Evolutionary conservation across 352 stramenopile species (phyloP).

Genomic region (Pythium brachiatum): DNA sequence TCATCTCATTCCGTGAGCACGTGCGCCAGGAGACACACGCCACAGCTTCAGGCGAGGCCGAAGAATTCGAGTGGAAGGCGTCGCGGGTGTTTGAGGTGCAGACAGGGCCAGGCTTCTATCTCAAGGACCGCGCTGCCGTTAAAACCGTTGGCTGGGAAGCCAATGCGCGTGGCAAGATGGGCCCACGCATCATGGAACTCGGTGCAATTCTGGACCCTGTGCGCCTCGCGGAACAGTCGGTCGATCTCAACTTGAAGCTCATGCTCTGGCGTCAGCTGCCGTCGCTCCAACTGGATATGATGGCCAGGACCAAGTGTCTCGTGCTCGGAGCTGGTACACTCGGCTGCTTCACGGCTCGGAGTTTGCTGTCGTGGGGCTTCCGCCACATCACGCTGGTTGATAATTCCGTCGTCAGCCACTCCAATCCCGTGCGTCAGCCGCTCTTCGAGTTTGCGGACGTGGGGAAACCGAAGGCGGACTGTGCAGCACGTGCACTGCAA

Average conservation of each 20-base stretch:
- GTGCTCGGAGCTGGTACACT: conserved; percentile 95
- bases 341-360: conserved; percentile 95
- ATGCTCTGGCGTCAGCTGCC: conserved; percentile 99
- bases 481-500: conserved; percentile 91
- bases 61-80: conserved; percentile 48
- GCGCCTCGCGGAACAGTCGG: conserved; percentile 92
- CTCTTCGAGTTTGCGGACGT: conserved; percentile 96
- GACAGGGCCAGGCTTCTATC: conserved; percentile 15
- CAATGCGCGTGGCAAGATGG: conserved; percentile 70
- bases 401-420: conserved; percentile 96
- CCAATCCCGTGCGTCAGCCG: conserved; percentile 97
- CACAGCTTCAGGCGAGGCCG: conserved; percentile 18
- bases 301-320: conserved; percentile 93
- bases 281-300: conserved; percentile 88
- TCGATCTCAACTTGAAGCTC: conserved; percentile 98
- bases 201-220: conserved; percentile 69
- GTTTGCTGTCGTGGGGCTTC: conserved; percentile 96
- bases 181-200: conserved; percentile 76
- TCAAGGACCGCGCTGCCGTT: conserved; percentile 17
- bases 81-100: conserved; percentile 64
- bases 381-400: conserved; percentile 97
- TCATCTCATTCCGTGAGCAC: conserved; percentile 76
- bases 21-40: conserved; percentile 40
- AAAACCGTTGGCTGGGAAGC: conserved; percentile 69
- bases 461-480: conserved; percentile 92